Evolutionary conservation across 177 flowering plant genomes (phyloP).

Genomic region (Viscum album): DNA sequence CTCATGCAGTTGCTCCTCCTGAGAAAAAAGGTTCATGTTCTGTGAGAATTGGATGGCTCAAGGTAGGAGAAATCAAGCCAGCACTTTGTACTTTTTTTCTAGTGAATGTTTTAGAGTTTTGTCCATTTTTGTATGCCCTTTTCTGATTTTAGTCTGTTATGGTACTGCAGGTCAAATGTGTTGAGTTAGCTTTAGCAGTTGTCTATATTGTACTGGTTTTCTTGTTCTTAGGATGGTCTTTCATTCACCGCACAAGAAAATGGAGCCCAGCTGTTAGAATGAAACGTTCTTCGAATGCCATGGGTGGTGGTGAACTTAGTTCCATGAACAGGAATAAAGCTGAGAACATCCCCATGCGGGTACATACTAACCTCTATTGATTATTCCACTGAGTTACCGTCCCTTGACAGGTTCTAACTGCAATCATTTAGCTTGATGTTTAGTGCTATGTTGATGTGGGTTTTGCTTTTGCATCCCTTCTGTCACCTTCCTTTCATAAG

Average conservation of each 20-base stretch:
- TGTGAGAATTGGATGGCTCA: slow-evolving; percentile 65
- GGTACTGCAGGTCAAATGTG: slow-evolving; percentile 49
- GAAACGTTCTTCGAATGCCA: slow-evolving; percentile 27
- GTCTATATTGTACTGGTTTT: slow-evolving; percentile 39
- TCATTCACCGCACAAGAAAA: slow-evolving; percentile 30
- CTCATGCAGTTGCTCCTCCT: slow-evolving; percentile 43
- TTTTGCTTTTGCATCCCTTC: neutral
- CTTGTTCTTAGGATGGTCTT: slow-evolving; percentile 54
- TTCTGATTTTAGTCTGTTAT: slow-evolving; percentile 4
- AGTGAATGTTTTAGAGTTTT: too few species aligned
- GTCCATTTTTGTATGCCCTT: slow-evolving; percentile 1
- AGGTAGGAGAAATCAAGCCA: slow-evolving; percentile 31
- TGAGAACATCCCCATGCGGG: slow-evolving; percentile 54
- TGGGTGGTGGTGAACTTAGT: slow-evolving; percentile 28
- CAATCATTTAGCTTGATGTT: neutral
- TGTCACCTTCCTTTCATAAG: too few species aligned
- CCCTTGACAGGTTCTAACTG: neutral
- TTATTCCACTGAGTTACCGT: neutral
- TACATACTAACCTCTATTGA: slow-evolving; percentile 14
- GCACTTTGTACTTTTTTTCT: neutral
- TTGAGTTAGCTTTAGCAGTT: slow-evolving; percentile 45
- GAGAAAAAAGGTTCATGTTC: slow-evolving; percentile 43
- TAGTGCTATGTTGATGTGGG: neutral
- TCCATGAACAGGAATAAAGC: slow-evolving; percentile 37
- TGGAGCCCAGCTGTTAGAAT: slow-evolving; percentile 25